phyloP scores from a whole-genome alignment of 2,329 filamentous ascomycete species.

The Ophiostoma ips region DNA sequence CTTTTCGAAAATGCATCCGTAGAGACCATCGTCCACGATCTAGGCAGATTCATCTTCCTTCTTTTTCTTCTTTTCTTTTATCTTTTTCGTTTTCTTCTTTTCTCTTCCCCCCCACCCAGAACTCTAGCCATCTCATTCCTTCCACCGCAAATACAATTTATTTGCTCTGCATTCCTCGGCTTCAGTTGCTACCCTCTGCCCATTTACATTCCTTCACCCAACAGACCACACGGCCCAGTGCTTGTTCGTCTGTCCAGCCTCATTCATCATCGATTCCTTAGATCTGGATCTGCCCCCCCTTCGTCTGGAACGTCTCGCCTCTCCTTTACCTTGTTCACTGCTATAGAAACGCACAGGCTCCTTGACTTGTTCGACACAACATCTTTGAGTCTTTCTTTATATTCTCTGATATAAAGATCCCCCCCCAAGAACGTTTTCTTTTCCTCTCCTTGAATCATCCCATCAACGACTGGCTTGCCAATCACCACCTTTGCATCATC shows the following conservation, averaged over 20 bases:
- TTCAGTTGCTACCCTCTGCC: not conserved
- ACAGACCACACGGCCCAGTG: not conserved
- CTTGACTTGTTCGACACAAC: conserved; percentile 1
- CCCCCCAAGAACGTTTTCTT: not conserved
- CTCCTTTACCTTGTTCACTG: conserved; percentile 5
- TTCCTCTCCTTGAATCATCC: too few species aligned
- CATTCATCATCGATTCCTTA: too few species aligned
- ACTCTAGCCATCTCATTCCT: not conserved
- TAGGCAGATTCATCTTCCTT: not conserved
- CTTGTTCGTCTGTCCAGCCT: not conserved
- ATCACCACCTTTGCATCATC: not conserved
- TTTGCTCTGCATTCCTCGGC: not conserved
- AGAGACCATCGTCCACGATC: not conserved
- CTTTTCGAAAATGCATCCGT: not conserved
- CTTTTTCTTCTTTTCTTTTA: not conserved
- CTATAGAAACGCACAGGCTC: too few species aligned
- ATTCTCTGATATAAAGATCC: too few species aligned
- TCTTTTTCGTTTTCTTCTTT: not conserved
- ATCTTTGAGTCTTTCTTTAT: not conserved
- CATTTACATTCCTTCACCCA: not conserved
- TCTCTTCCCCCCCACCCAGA: not conserved
- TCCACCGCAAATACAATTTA: not conserved
- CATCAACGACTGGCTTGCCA: not conserved
- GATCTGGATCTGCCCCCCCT: not conserved
- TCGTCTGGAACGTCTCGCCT: conserved; percentile 11